These are phyloP conservation scores for Orbilia brochopaga DNA, from an alignment of 2,329 filamentous ascomycete species.

Conservation along the genomic window DNA sequence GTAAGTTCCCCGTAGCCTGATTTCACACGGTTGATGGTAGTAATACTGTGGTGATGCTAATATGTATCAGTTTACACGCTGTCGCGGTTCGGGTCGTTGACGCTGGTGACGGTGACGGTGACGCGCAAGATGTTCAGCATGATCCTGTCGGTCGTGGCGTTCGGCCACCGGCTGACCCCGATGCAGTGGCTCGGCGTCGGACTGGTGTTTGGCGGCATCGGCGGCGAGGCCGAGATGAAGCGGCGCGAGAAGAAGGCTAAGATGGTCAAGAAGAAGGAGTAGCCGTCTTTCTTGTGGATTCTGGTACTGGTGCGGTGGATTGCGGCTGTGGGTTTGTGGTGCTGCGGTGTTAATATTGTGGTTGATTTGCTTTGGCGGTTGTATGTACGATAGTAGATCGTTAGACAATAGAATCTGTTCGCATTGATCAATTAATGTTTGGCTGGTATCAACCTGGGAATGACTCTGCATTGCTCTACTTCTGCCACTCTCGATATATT, in stretches of 20 bases:
- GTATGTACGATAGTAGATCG: not conserved
- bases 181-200: slow-evolving; percentile 95
- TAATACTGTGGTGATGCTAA: no score
- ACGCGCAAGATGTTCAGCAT: slow-evolving; percentile 99
- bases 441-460: no score
- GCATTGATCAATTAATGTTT: no score
- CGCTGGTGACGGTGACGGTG: slow-evolving; percentile 94
- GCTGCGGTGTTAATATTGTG: no score
- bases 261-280: slow-evolving; percentile 67
- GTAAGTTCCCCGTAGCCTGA: no score
- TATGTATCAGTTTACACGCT: slow-evolving; percentile 78
- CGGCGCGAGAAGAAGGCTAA: slow-evolving; percentile 83
- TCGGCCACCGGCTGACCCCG: slow-evolving; percentile 81
- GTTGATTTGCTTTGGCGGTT: not conserved
- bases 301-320: slow-evolving; percentile 2
- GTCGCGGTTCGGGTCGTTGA: slow-evolving; percentile 85
- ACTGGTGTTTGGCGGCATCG: slow-evolving; percentile 93
- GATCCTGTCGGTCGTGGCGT: slow-evolving; percentile 93
- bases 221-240: slow-evolving; percentile 82
- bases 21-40: no score
- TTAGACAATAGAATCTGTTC: no score
- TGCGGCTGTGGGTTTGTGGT: no score
- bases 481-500: no score
- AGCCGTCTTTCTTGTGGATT: no score
- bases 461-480: no score